A percentile compares a stretch with the other conserved stretches of the same genome.
These are phyloP conservation scores for Pleurotus djamor DNA, from an alignment of 768 basidiomycete species.

Conservation along the genomic window DNA sequence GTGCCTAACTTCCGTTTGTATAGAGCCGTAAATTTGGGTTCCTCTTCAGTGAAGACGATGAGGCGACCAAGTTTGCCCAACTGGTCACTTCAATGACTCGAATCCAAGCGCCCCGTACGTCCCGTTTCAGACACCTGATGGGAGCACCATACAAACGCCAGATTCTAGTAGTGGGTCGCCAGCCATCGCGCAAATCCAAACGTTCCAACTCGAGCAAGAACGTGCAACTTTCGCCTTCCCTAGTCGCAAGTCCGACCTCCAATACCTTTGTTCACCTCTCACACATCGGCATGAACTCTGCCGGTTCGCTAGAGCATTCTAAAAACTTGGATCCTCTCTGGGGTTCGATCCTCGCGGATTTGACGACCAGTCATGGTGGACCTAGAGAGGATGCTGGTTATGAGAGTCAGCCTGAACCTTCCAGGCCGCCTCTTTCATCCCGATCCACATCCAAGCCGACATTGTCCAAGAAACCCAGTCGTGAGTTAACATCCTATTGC, in stretches of 20 bases:
- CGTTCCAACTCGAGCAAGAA: slow-evolving; percentile 23
- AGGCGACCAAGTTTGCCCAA: slow-evolving; percentile 37
- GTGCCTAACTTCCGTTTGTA: background rate
- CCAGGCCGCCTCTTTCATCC: slow-evolving; percentile 16
- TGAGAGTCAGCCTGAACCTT: slow-evolving; percentile 1
- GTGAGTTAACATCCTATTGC: background rate
- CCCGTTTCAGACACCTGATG: background rate
- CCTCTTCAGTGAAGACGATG: slow-evolving; percentile 48
- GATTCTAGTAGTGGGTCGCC: background rate
- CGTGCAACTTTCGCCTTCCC: slow-evolving; percentile 28
- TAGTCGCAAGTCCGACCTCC: slow-evolving; percentile 58
- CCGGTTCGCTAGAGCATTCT: slow-evolving; percentile 51
- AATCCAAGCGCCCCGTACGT: background rate
- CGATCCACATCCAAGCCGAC: background rate
- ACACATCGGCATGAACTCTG: slow-evolving; percentile 57
- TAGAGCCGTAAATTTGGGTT: slow-evolving; percentile 54
- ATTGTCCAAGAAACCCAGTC: slow-evolving; percentile 2
- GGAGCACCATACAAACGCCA: background rate
- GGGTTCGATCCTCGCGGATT: slow-evolving; percentile 22
- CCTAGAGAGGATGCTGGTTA: slow-evolving; percentile 11
- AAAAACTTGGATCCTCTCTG: slow-evolving; percentile 53
- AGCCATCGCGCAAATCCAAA: slow-evolving; percentile 20
- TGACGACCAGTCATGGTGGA: slow-evolving; percentile 28
- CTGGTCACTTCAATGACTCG: slow-evolving; percentile 30
- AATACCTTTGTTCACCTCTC: slow-evolving; percentile 66